Evolutionary conservation across 1,139 yeast genomes (phyloP).

Genomic region (Saccharomyces hybrid): DNA sequence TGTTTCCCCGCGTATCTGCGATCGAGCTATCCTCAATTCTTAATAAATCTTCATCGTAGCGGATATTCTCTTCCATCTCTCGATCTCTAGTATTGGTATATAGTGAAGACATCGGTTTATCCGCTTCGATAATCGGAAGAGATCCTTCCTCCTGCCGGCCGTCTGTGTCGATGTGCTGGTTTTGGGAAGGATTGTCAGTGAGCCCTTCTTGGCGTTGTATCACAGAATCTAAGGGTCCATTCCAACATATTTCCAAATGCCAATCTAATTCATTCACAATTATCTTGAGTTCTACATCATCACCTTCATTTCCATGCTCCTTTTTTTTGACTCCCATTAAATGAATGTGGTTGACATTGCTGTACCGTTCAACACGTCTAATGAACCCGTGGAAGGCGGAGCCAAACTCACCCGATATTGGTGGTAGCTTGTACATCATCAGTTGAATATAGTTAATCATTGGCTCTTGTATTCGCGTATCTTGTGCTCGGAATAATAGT

Average conservation of each 20-base stretch:
- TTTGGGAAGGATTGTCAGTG: not conserved
- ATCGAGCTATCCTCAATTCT: slow-evolving; percentile 19
- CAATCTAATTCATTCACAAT: slow-evolving; percentile 29
- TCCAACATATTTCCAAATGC: slow-evolving; percentile 30
- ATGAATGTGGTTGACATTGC: slow-evolving; percentile 23
- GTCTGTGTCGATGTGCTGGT: not conserved
- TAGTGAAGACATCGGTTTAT: not conserved
- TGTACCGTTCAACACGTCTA: slow-evolving; percentile 28
- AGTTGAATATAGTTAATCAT: slow-evolving; percentile 22
- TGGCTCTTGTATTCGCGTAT: slow-evolving; percentile 28
- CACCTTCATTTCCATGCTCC: slow-evolving; percentile 5
- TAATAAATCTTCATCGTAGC: slow-evolving; percentile 10
- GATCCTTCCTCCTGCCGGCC: slow-evolving; percentile 3
- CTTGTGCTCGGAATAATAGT: slow-evolving; percentile 26
- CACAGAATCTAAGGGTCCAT: slow-evolving; percentile 25
- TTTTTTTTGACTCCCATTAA: slow-evolving; percentile 16
- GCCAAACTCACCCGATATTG: slow-evolving; percentile 26
- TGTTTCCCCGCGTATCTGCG: slow-evolving; percentile 3
- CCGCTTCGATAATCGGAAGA: slow-evolving; percentile 7
- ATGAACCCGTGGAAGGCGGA: slow-evolving; percentile 26
- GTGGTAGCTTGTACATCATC: slow-evolving; percentile 27
- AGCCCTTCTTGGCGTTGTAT: slow-evolving; percentile 4
- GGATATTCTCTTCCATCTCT: not conserved
- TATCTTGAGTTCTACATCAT: slow-evolving; percentile 18
- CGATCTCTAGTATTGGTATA: not conserved